phyloP scores from a whole-genome alignment of 78 protist species.

The Dictyostelium discoideum region DNA sequence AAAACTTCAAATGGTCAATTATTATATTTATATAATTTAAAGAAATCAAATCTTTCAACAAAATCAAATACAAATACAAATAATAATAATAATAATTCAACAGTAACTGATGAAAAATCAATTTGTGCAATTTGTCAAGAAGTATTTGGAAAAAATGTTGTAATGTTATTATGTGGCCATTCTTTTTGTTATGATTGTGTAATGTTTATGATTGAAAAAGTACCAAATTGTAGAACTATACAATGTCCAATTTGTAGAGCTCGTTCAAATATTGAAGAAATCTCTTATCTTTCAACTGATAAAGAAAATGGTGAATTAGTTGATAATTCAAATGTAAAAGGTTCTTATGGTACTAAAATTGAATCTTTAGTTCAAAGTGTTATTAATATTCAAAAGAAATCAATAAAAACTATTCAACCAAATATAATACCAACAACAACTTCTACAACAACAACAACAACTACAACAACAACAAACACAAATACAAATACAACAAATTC shows the following conservation, averaged over 20 bases:
- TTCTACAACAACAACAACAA: background rate
- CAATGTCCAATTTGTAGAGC: constrained; percentile 75
- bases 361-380: constrained; percentile 44
- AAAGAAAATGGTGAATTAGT: background rate
- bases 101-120: background rate
- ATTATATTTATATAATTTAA: constrained; percentile 10
- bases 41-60: constrained; percentile 14
- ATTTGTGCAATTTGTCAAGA: constrained; percentile 71
- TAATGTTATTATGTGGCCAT: constrained; percentile 66
- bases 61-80: background rate
- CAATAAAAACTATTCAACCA: background rate
- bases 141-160: constrained; percentile 35
- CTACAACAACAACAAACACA: background rate
- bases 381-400: background rate
- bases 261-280: constrained; percentile 52
- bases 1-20: constrained; percentile 34
- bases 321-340: constrained; percentile 33
- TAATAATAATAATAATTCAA: background rate
- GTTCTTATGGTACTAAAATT: constrained; percentile 79
- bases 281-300: constrained; percentile 21
- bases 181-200: constrained; percentile 64
- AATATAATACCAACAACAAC: background rate
- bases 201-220: constrained; percentile 42
- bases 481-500: background rate
- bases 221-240: constrained; percentile 22